Conservation (phyloP, 805 yeast species). For the Cyberlindnera mississippiensis region DNA sequence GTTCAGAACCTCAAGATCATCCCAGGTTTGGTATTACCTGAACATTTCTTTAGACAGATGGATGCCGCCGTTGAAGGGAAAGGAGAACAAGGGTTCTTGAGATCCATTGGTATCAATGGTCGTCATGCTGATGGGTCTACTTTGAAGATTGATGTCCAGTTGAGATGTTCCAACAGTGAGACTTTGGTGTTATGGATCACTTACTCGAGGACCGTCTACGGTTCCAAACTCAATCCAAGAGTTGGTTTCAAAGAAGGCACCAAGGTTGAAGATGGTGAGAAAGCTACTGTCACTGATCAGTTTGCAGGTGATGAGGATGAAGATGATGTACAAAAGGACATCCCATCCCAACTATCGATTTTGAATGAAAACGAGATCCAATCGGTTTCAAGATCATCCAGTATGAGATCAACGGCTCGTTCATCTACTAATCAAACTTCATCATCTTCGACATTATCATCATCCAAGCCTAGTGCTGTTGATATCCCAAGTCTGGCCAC, state of each 20-base stretch:
- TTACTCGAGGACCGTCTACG: slow-evolving; percentile 52
- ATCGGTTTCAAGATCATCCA: slow-evolving; percentile 26
- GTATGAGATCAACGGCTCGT: slow-evolving; percentile 20
- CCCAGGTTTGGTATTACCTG: slow-evolving; percentile 83
- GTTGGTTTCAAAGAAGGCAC: slow-evolving; percentile 18
- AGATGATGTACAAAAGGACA: slow-evolving; percentile 29
- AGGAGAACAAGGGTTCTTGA: slow-evolving; percentile 49
- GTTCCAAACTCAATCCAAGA: slow-evolving; percentile 14
- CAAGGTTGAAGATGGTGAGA: slow-evolving; percentile 6
- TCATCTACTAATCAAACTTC: slow-evolving; percentile 16
- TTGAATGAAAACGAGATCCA: slow-evolving; percentile 35
- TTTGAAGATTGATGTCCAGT: slow-evolving; percentile 71
- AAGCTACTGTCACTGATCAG: background rate
- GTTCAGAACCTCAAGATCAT: slow-evolving; percentile 37
- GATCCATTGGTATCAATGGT: slow-evolving; percentile 66
- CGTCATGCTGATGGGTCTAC: slow-evolving; percentile 63
- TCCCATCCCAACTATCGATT: slow-evolving; percentile 38
- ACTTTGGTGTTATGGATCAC: slow-evolving; percentile 80
- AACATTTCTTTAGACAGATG: slow-evolving; percentile 80
- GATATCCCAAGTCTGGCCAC: slow-evolving; percentile 7
- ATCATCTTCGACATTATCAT: slow-evolving; percentile 12
- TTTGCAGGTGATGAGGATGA: slow-evolving; percentile 27
- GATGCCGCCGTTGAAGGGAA: slow-evolving; percentile 30
- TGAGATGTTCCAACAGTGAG: slow-evolving; percentile 61
- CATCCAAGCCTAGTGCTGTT: slow-evolving; percentile 7